phyloP scores from a whole-genome alignment of 2,329 filamentous ascomycete genomes.

The Aspergillus intermedius region DNA sequence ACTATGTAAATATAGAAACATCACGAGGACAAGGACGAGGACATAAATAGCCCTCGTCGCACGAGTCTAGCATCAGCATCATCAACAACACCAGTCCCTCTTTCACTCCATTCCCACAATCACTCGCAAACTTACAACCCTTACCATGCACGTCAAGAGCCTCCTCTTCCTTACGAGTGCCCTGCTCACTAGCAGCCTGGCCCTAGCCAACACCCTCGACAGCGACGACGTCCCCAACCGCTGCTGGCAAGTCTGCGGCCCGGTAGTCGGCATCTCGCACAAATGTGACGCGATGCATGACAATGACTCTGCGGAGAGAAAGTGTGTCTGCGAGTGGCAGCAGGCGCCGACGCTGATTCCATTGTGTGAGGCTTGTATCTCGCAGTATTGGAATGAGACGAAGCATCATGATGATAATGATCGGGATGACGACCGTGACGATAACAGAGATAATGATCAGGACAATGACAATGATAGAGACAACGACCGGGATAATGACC shows the following conservation, averaged over 20 bases:
- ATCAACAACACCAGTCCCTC: background rate
- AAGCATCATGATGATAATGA: constrained; percentile 13
- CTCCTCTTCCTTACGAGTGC: constrained; percentile 19
- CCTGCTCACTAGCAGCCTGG: constrained; percentile 16
- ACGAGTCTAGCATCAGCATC: background rate
- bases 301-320: constrained; percentile 18
- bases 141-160: constrained; percentile 17
- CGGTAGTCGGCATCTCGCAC: constrained; percentile 17
- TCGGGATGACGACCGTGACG: constrained; percentile 9
- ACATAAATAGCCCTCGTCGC: background rate
- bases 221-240: constrained; percentile 21
- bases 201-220: constrained; percentile 21
- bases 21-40: background rate
- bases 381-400: constrained; percentile 15
- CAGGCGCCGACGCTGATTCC: constrained; percentile 20
- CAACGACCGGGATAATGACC: constrained; percentile 6
- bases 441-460: constrained; percentile 8
- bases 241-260: constrained; percentile 21
- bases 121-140: background rate
- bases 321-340: constrained; percentile 24
- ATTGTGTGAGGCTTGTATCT: constrained; percentile 27
- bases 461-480: constrained; percentile 7
- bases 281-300: constrained; percentile 20
- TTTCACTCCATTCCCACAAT: background rate
- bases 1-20: background rate